Evolutionary conservation across 345 rosid genomes (phyloP).

Genomic region (Dimocarpus longan): DNA sequence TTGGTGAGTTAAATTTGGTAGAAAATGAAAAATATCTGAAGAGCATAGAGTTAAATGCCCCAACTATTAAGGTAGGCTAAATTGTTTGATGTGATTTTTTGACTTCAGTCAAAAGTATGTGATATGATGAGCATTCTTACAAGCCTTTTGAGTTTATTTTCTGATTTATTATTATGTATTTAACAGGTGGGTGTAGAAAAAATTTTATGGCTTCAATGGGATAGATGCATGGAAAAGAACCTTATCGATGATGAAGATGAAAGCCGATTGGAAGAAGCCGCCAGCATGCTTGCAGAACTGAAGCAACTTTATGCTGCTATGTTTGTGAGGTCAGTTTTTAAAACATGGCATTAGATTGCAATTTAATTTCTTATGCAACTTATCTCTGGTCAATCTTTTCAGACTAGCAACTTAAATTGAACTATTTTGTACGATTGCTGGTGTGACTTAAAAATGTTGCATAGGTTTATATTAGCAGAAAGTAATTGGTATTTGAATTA

Average conservation of each 20-base stretch:
- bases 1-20: slow-evolving; percentile 2
- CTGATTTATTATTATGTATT: neutral
- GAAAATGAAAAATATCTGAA: neutral
- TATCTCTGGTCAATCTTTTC: neutral
- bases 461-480: neutral
- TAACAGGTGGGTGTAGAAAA: slow-evolving; percentile 16
- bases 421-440: neutral
- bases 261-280: too few relatives aligned
- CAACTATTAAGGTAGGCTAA: slow-evolving; percentile 14
- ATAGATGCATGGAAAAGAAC: too few relatives aligned
- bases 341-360: neutral
- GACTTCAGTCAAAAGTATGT: neutral
- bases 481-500: neutral
- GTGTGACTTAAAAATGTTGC: neutral
- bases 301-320: too few relatives aligned
- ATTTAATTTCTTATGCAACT: neutral
- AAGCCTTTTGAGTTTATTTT: neutral
- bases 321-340: slow-evolving; percentile 18
- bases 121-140: neutral
- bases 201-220: neutral
- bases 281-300: too few relatives aligned
- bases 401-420: neutral
- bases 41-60: slow-evolving; percentile 1
- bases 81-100: neutral
- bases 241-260: neutral